A percentile compares a stretch with the other conserved stretches of the same genome.
Conservation (phyloP, 2,329 filamentous ascomycete species). For the Fusarium tricinctum region DNA sequence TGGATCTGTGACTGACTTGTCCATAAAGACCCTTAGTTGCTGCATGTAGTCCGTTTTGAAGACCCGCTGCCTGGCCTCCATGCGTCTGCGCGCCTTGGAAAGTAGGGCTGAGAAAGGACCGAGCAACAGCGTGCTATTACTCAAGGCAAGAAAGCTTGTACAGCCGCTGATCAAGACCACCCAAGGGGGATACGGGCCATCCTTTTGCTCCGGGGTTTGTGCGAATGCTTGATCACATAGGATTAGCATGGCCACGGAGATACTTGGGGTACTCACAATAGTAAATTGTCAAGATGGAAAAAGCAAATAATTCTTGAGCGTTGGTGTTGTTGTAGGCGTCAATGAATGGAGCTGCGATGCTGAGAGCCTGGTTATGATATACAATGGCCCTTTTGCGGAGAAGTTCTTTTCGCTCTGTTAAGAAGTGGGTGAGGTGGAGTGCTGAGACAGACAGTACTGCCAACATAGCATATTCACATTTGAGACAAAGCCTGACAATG, state of each 20-base stretch:
- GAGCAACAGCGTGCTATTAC: accelerated
- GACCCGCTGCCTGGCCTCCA: background rate
- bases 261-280: background rate
- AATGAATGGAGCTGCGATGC: background rate
- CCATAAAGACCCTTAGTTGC: background rate
- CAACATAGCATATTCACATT: background rate
- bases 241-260: accelerated
- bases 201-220: background rate
- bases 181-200: background rate
- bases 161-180: background rate
- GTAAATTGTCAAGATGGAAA: background rate
- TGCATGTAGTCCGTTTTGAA: background rate
- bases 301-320: background rate
- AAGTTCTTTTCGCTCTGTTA: accelerated
- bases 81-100: background rate
- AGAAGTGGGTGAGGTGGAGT: background rate
- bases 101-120: background rate
- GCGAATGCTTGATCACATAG: background rate
- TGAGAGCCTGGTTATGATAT: background rate
- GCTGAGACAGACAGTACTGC: background rate
- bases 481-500: background rate
- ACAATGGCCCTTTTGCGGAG: background rate
- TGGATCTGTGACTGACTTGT: background rate
- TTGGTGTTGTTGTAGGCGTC: background rate
- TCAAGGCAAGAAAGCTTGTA: background rate